Percentiles rank a stretch among this genome's conserved stretches.
phyloP scores from a whole-genome alignment of 2,329 filamentous ascomycete species.

The Colletotrichum australisinense region DNA sequence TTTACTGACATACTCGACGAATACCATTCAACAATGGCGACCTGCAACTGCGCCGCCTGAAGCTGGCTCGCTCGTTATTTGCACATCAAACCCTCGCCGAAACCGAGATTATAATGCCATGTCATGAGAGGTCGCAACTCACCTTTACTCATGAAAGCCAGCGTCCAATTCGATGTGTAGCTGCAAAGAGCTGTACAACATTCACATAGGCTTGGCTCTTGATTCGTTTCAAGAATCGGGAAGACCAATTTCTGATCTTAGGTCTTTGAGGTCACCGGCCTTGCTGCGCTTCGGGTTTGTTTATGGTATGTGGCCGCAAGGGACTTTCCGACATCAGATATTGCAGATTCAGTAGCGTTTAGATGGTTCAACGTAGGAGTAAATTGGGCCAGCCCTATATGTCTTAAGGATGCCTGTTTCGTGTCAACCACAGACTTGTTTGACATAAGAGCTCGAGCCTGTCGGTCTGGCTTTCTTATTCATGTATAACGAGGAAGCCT shows the following conservation, averaged over 20 bases:
- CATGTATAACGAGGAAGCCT: neutral
- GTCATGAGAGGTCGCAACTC: neutral
- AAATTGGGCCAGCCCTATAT: no score
- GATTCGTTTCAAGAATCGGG: neutral
- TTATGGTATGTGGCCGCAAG: neutral
- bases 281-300: neutral
- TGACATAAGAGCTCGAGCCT: neutral
- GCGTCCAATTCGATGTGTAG: neutral
- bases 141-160: neutral
- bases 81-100: neutral
- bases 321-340: neutral
- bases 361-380: neutral
- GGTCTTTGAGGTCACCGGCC: no score
- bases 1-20: neutral
- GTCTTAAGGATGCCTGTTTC: no score
- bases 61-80: neutral
- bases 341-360: neutral
- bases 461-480: neutral
- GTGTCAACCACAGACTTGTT: neutral
- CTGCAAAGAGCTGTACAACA: neutral
- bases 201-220: neutral
- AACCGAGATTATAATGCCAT: neutral
- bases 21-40: neutral
- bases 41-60: neutral
- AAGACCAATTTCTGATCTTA: no score